These are phyloP conservation scores for Clonostachys sp. DNA, from an alignment of 2,329 filamentous ascomycete species.

Conservation along the genomic window DNA sequence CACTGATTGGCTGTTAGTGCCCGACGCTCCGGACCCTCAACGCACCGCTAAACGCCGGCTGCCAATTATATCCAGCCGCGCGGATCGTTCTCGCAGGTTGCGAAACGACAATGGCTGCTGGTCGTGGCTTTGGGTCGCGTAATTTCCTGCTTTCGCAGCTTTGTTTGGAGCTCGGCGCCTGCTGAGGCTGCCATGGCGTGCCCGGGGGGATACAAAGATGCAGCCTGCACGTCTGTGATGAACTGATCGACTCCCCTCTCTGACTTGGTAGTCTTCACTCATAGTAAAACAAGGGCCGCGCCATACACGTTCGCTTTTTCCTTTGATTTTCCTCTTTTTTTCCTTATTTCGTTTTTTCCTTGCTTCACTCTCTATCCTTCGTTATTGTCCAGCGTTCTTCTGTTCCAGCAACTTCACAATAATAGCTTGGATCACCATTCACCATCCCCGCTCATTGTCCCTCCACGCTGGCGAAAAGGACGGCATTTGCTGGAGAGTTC, in stretches of 20 bases:
- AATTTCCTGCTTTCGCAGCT: conserved; percentile 2
- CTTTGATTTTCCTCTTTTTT: conserved; percentile 1
- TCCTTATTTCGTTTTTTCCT: conserved; percentile 2
- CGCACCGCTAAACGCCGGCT: background rate
- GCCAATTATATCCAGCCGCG: conserved; percentile 1
- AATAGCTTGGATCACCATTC: background rate
- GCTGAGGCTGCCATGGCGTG: background rate
- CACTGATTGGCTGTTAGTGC: conserved; percentile 16
- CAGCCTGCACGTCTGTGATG: background rate
- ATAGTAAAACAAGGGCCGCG: background rate
- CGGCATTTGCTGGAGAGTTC: too few species aligned
- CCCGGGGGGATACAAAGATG: background rate
- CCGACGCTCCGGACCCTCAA: conserved; percentile 6
- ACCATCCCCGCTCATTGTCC: background rate
- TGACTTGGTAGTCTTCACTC: background rate
- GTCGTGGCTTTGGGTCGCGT: conserved; percentile 1
- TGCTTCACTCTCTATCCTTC: conserved; percentile 3
- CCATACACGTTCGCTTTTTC: background rate
- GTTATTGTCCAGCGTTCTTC: conserved; percentile 4
- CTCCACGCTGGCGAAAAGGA: too few species aligned
- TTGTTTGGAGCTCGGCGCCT: conserved; percentile 1
- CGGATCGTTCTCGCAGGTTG: background rate
- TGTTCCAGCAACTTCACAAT: background rate
- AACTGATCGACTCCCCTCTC: background rate
- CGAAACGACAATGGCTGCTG: background rate